Evolutionary conservation across 345 rosid species (phyloP), one percentile per base, ranked within the genome.

Genomic region (Heritiera littoralis): DNA sequence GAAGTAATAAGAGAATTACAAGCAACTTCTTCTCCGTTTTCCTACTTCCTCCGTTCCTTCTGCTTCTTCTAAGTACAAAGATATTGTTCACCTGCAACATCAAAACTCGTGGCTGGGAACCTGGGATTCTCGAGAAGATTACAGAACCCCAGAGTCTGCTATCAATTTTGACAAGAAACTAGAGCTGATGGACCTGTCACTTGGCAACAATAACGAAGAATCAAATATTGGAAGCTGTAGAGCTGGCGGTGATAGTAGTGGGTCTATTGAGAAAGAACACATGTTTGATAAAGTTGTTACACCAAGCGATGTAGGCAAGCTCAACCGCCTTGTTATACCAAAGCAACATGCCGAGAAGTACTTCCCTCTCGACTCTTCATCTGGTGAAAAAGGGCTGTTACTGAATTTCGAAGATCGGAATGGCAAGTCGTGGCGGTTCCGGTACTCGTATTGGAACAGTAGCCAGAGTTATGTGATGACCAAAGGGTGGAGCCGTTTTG

Each of bases 391-490:
- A 80, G 99, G 96, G 30, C 86, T 95, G 41, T 88, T 95, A 23
- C 70, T 95, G 81, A 93, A 95, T 85, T 95, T 95, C 55, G 97
- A 95, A 77, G 98, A 95, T 86, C 85, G 84, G 20, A 82, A 83
- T 38, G 98, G 95, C 7, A 93, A 93, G 80, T 79, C 89, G 1
- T 93, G 97, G 98, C 83, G 93, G 75, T 95, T 95, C 86, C 85
- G 97, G 52, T 93, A 95, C 90, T 95, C 98, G 41, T 95, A 93
- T 84, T 93, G 98, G 98, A 93, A 89, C 83, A 92, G 95, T 82
- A 95, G 98, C 85, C 98, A 95, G 86, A 93, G 98, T 90, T 95
- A 93, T 74, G 98, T 93, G 38, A 95, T 95, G 97, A 95, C 98
- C 6, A 95, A 93, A 83, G 98, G 98, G 3, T 93, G 98, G 98